These are phyloP conservation scores for Chenopodium berlandieri DNA, from an alignment of 148 eudicot species.

Conservation along the genomic window DNA sequence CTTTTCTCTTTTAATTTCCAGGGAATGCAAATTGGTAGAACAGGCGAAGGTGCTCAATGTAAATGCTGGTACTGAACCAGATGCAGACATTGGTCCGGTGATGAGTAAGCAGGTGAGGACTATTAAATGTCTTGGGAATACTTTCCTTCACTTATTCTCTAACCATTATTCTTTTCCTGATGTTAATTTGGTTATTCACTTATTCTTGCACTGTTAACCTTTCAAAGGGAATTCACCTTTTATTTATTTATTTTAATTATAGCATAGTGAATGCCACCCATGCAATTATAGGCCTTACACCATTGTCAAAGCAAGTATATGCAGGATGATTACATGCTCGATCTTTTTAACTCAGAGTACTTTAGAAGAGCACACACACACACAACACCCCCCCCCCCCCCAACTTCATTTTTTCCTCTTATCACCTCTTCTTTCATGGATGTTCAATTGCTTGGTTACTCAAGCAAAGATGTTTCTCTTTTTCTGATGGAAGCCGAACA, in stretches of 20 bases:
- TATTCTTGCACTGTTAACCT: neutral
- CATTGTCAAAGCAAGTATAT: neutral
- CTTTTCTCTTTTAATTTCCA: conserved; percentile 21
- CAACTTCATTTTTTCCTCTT: too few relatives aligned
- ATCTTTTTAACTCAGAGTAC: too few relatives aligned
- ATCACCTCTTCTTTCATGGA: too few relatives aligned
- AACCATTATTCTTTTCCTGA: neutral
- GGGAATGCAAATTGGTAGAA: conserved; percentile 58
- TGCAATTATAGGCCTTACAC: neutral
- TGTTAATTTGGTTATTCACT: neutral
- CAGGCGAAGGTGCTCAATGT: conserved; percentile 52
- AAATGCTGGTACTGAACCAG: conserved; percentile 65
- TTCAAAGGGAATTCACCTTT: neutral
- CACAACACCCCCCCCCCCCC: too few relatives aligned
- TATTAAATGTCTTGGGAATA: neutral
- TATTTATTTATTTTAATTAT: neutral
- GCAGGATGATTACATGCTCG: neutral
- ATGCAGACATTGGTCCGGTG: conserved; percentile 60
- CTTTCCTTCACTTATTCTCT: neutral
- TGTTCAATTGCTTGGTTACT: too few relatives aligned
- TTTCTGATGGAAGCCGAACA: too few relatives aligned
- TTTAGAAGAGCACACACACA: too few relatives aligned
- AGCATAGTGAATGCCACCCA: neutral
- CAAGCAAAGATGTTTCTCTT: too few relatives aligned
- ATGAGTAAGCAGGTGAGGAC: conserved; percentile 55